These are phyloP conservation scores for Yamadazyma taylorii DNA, from an alignment of 1,139 yeast species.

Conservation along the genomic window DNA sequence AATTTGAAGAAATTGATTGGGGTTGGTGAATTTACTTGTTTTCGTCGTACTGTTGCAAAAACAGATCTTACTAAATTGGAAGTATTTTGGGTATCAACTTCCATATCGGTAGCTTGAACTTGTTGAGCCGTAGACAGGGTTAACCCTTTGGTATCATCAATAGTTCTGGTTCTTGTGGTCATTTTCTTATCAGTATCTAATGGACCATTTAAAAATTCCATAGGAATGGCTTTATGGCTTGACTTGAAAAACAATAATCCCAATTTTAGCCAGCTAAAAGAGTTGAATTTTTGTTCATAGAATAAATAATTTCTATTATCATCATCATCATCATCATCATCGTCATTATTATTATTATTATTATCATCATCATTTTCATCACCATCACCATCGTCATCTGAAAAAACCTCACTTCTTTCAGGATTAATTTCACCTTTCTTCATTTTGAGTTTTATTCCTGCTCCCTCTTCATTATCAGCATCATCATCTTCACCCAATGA, in stretches of 20 bases:
- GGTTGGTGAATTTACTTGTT: slow-evolving; percentile 21
- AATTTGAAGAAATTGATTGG: slow-evolving; percentile 63
- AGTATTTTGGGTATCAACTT: slow-evolving; percentile 54
- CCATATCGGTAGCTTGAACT: slow-evolving; percentile 52
- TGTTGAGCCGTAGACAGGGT: slow-evolving; percentile 53
- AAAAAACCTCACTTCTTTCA: no score
- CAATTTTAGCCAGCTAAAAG: slow-evolving; percentile 57
- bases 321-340: slow-evolving; percentile 4
- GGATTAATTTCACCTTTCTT: no score
- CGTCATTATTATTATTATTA: slow-evolving; percentile 7
- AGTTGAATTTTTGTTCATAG: slow-evolving; percentile 29
- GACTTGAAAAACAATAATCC: slow-evolving; percentile 54
- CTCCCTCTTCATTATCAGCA: slow-evolving; percentile 10
- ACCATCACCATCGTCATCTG: slow-evolving; percentile 9
- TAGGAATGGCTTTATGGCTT: slow-evolving; percentile 49
- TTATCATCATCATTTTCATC: slow-evolving; percentile 2
- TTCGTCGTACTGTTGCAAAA: slow-evolving; percentile 36
- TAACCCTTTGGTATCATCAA: slow-evolving; percentile 42
- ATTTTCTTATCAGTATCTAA: slow-evolving; percentile 59
- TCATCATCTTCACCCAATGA: slow-evolving; percentile 10
- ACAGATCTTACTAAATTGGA: slow-evolving; percentile 57
- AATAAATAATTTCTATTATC: slow-evolving; percentile 5
- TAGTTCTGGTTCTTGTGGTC: slow-evolving; percentile 31
- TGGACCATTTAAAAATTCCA: slow-evolving; percentile 73
- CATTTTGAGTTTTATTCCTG: no score